phyloP scores from a whole-genome alignment of 148 eudicot species.

The Suaeda aralocaspica region DNA sequence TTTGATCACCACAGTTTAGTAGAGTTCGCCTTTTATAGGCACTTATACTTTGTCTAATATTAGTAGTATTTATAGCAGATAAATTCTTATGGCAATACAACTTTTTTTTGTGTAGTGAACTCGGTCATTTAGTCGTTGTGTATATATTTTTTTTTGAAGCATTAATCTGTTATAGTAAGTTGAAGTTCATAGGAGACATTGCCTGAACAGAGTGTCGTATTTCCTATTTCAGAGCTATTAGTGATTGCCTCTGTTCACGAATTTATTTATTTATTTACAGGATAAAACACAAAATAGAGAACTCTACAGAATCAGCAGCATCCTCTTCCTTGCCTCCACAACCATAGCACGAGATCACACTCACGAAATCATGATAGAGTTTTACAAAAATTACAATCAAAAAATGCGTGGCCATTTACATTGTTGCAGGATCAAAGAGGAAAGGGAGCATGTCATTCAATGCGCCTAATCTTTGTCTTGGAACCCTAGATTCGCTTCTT shows the following conservation, averaged over 20 bases:
- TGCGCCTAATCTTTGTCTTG: constrained; percentile 94
- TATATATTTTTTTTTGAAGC: constrained; percentile 3
- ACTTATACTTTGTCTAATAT: constrained; percentile 14
- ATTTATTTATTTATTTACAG: background rate
- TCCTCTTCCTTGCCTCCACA: background rate
- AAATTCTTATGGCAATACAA: constrained; percentile 13
- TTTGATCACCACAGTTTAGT: constrained; percentile 5
- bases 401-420: background rate
- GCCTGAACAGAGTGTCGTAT: too few species aligned
- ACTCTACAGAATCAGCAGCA: background rate
- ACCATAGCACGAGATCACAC: background rate
- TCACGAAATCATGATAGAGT: background rate
- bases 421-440: constrained; percentile 1
- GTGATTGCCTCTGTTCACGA: background rate
- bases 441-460: constrained; percentile 37
- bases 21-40: background rate
- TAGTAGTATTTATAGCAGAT: constrained; percentile 9
- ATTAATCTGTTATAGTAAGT: constrained; percentile 1
- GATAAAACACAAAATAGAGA: background rate
- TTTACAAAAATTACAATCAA: constrained; percentile 3
- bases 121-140: constrained; percentile 16
- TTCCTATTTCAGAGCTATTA: background rate
- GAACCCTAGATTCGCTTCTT: constrained; percentile 81
- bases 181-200: constrained; percentile 15
- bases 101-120: constrained; percentile 15